Conservation (phyloP, 768 basidiomycete species). For the Aureoboletus auriporus region DNA sequence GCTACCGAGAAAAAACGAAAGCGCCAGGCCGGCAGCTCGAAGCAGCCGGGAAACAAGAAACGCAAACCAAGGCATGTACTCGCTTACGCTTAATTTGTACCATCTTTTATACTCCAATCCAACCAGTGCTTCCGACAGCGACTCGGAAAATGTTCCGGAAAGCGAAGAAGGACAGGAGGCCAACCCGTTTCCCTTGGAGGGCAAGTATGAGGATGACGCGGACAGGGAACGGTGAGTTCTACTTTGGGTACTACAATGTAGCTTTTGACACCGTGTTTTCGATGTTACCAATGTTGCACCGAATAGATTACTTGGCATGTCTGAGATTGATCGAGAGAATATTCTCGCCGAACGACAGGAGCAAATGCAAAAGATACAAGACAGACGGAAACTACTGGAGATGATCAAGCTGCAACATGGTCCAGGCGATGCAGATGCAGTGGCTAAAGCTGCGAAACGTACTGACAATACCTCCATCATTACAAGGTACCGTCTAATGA, state of each 20-base stretch:
- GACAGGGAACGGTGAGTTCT: slow-evolving; percentile 75
- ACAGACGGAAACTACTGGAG: slow-evolving; percentile 66
- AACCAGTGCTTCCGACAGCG: slow-evolving; percentile 37
- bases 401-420: slow-evolving; percentile 65
- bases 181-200: slow-evolving; percentile 87
- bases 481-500: slow-evolving; percentile 6
- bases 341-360: slow-evolving; percentile 79
- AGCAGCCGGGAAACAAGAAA: slow-evolving; percentile 52
- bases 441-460: slow-evolving; percentile 78
- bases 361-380: slow-evolving; percentile 70
- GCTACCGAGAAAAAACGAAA: slow-evolving; percentile 66
- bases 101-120: slow-evolving; percentile 3
- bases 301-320: slow-evolving; percentile 68
- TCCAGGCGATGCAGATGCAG: slow-evolving; percentile 50
- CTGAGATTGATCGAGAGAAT: slow-evolving; percentile 87
- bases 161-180: slow-evolving; percentile 56
- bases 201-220: slow-evolving; percentile 81
- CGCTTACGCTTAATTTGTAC: slow-evolving; percentile 2
- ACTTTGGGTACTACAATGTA: slow-evolving; percentile 22
- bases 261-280: slow-evolving; percentile 22
- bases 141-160: slow-evolving; percentile 55
- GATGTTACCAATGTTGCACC: slow-evolving; percentile 5
- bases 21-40: slow-evolving; percentile 44
- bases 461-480: slow-evolving; percentile 22
- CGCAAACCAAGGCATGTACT: slow-evolving; percentile 66